Evolutionary conservation across 2,329 filamentous ascomycete genomes (phyloP).

Genomic region (Metarhizium guizhouense): DNA sequence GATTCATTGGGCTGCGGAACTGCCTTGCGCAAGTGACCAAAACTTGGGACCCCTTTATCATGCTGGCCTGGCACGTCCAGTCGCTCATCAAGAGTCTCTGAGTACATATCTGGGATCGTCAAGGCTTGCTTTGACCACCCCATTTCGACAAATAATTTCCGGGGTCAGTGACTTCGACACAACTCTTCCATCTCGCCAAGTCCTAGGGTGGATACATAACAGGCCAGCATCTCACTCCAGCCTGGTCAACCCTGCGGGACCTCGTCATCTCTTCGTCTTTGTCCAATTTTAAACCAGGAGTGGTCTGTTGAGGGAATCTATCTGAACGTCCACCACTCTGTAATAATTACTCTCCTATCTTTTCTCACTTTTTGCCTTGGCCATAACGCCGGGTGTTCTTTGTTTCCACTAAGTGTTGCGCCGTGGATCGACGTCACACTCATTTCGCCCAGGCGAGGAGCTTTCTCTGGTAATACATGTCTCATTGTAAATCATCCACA

Average conservation of each 20-base stretch:
- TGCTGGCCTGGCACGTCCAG: background rate
- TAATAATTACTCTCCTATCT: background rate
- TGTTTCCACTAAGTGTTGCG: background rate
- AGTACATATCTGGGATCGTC: background rate
- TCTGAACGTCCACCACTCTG: background rate
- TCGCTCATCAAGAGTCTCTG: background rate
- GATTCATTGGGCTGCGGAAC: background rate
- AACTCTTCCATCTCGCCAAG: background rate
- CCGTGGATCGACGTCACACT: constrained; percentile 3
- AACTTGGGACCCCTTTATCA: background rate
- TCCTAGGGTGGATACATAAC: constrained; percentile 3
- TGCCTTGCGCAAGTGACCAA: background rate
- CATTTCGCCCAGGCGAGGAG: background rate
- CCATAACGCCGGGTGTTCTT: background rate
- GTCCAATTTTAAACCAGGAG: constrained; percentile 2
- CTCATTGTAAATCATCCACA: constrained; percentile 1
- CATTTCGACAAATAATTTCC: background rate
- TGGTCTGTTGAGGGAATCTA: constrained; percentile 1
- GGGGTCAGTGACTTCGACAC: background rate
- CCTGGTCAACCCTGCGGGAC: constrained; percentile 2
- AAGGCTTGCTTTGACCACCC: background rate
- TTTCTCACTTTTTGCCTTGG: background rate
- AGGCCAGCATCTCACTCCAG: background rate
- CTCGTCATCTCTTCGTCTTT: constrained; percentile 3
- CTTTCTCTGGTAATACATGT: background rate